Evolutionary conservation across 805 yeast genomes (phyloP), one percentile per base, ranked within the genome.

Genomic region (Yarrowia phangngaensis): DNA sequence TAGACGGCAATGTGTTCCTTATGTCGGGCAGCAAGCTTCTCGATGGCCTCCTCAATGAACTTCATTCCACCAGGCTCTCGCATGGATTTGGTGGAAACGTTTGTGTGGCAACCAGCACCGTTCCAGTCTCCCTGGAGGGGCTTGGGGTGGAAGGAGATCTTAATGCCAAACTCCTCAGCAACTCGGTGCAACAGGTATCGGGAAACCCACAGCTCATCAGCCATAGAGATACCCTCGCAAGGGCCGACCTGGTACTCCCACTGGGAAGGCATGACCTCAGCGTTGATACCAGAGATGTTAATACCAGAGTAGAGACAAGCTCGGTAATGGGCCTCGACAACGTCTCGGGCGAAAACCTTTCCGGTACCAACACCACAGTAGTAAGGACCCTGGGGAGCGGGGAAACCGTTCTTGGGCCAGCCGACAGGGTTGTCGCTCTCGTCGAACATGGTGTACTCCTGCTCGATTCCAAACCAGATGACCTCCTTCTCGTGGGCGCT

Each of bases 201-300:
- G 54, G 96, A 92, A 65, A 89, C 78, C 90, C 97, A 90, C 67
- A 92, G 79, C 70, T 90, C 83, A 70, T 90, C 98, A 68, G 97
- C 97, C 97, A 90, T 90, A 60, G 71, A 69, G 67, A 92, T 90
- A 65, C 98, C 98, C 57, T 71, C 78, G 71, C 96, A 87, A 58
- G 98, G 97, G 63, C 98, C 98, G 59, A 90, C 97, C 78, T 90
- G 98, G 85, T 85, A 90, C 76, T 90, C 98, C 98, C 98, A 90
- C 78, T 90, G 98, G 54, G 97, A 88, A 53, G 98, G 98, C 97
- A 90, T 92, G 57, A 90, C 98, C 77, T 90, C 98, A 61, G 97
- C 98, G 70, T 92, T 90, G 69, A 92, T 89, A 75, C 98, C 98
- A 48, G 95, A 83, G 59, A 90, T 82, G 66, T 76, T 73, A 61